Percentiles rank a stretch among this genome's conserved stretches.
These are phyloP conservation scores for Colletotrichum graminicola DNA, from an alignment of 2,329 filamentous ascomycete genomes.

Conservation along the genomic window DNA sequence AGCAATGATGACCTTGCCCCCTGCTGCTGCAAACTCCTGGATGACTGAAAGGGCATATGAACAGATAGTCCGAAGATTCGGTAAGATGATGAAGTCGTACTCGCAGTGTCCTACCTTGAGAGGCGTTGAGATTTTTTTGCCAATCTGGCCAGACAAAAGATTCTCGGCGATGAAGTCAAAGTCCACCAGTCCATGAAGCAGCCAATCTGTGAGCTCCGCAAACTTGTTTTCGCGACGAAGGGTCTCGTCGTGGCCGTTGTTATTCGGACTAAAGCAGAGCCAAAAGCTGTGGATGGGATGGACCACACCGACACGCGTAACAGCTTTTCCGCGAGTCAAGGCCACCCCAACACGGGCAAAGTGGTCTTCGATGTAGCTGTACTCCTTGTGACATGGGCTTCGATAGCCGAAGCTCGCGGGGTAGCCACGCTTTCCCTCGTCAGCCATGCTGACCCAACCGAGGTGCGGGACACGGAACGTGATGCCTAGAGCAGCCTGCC, in stretches of 20 bases:
- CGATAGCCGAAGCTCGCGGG: constrained; percentile 50
- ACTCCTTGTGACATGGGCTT: constrained; percentile 52
- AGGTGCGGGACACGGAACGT: constrained; percentile 50
- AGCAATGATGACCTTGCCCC: constrained; percentile 29
- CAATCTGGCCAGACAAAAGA: constrained; percentile 45
- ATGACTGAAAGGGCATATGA: constrained; percentile 47
- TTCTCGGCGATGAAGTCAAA: constrained; percentile 52
- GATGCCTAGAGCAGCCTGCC: constrained; percentile 51
- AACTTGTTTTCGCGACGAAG: constrained; percentile 46
- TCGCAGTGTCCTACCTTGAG: constrained; percentile 47
- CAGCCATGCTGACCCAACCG: constrained; percentile 50
- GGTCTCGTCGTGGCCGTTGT: constrained; percentile 45
- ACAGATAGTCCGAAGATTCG: constrained; percentile 49
- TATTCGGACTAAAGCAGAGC: constrained; percentile 48
- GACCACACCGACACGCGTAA: constrained; percentile 49
- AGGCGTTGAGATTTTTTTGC: constrained; percentile 15
- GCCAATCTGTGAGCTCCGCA: constrained; percentile 41
- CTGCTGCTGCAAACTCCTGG: constrained; percentile 43
- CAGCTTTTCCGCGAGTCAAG: constrained; percentile 48
- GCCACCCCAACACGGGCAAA: constrained; percentile 50
- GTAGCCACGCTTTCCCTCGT: constrained; percentile 50
- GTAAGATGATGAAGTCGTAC: constrained; percentile 50
- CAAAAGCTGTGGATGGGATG: constrained; percentile 53
- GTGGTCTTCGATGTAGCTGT: constrained; percentile 49
- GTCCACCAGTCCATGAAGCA: constrained; percentile 46